Base-by-base conservation (phyloP, 257 asterid species). In the Capsicum pubescens region DNA sequence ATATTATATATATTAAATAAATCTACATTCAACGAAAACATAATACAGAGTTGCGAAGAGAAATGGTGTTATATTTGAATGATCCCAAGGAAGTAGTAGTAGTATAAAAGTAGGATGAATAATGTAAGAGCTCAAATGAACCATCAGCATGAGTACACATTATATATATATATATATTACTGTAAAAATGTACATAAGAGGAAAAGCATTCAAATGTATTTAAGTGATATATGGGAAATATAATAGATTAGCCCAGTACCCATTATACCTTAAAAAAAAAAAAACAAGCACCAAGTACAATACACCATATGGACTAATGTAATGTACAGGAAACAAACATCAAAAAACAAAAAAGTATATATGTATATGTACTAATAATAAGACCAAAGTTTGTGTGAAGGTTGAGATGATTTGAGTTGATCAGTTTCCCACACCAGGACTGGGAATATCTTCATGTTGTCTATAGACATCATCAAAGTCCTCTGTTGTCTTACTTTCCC, bases 351-450 rank as follows among this genome's bases (percentile, higher is more conserved):
- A 74, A 39, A 39, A 39, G 60, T 74, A 74, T 71, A 19, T 74
- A 59, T 4, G n/a, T 60, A 15, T 59, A 46, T 71, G 81, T 76
- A 76, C 48, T 13, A 54, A 11, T 3, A 54, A 11, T 3, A 14
- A 72, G 81, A 52, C 21, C 26, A 68, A 36, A 74, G 19, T 50
- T 74, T 74, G 5, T 72, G 12, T 72, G 80, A 72, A 72, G 59
- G 9, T 42, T 72, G 5, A 48, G 81, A 13, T 76, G 3, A 0
- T 69, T 15, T 3, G 7, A 68, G 12, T 39, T 56, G 71, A 26
- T 74, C 81, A 76, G 42, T 76, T 76, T 76, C 81, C 81, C 17
- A 76, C 81, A 26, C 81, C 81, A 76, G 81, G 81, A 4, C 81
- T 76, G 0, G 81, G 81, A 76, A 52, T 76, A 52, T 76, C 81